Evolutionary conservation across 805 yeast genomes (phyloP).

Genomic region (Nakazawaea siamensis): DNA sequence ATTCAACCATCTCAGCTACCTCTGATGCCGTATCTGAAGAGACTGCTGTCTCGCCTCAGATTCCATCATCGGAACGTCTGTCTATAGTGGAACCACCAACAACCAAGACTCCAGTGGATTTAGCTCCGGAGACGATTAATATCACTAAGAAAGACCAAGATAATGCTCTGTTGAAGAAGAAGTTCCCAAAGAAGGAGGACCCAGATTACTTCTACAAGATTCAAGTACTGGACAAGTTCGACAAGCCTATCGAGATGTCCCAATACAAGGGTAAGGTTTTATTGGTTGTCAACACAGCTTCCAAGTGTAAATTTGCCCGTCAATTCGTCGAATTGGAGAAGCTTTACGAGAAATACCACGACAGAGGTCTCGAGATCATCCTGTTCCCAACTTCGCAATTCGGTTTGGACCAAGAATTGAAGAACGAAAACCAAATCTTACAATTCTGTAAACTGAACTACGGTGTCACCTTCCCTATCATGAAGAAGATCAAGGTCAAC

Average conservation of each 20-base stretch:
- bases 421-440: constrained; percentile 48
- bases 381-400: constrained; percentile 83
- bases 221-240: constrained; percentile 5
- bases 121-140: not conserved
- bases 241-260: constrained; percentile 4
- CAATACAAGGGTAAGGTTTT: constrained; percentile 5
- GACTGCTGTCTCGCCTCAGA: too few relatives aligned
- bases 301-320: constrained; percentile 36
- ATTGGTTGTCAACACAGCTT: constrained; percentile 8
- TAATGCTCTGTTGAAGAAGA: not conserved
- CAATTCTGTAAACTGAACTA: constrained; percentile 60
- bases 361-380: constrained; percentile 48
- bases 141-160: not conserved
- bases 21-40: too few relatives aligned
- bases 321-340: constrained; percentile 56
- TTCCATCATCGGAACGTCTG: too few relatives aligned
- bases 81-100: not conserved
- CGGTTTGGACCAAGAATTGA: constrained; percentile 56
- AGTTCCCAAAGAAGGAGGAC: not conserved
- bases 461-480: constrained; percentile 75
- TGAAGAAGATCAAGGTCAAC: constrained; percentile 73
- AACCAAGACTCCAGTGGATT: not conserved
- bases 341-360: constrained; percentile 46
- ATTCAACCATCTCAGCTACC: too few relatives aligned
- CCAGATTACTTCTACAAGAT: constrained; percentile 5